Evolutionary conservation across 306 rosid genomes (phyloP).

Genomic region (Pueraria montana): DNA sequence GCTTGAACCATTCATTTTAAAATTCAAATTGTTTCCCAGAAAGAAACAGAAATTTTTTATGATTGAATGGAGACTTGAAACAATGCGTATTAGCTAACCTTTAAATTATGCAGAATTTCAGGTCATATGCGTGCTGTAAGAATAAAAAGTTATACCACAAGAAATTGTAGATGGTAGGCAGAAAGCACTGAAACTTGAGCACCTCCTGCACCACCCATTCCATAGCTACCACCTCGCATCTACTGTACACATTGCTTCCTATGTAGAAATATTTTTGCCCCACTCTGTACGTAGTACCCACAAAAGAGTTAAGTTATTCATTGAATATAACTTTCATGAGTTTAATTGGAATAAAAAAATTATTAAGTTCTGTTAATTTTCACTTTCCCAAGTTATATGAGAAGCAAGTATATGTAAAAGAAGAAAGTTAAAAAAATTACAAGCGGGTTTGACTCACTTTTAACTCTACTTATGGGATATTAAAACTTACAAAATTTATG

Average conservation of each 20-base stretch:
- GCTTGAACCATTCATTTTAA: slow-evolving; percentile 12
- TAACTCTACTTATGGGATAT: not conserved
- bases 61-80: slow-evolving; percentile 26
- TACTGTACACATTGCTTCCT: slow-evolving; percentile 64
- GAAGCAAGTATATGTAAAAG: not conserved
- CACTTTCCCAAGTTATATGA: not conserved
- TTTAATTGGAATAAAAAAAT: not conserved
- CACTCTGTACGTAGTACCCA: slow-evolving; percentile 62
- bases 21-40: slow-evolving; percentile 6
- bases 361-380: not conserved
- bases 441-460: not conserved
- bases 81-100: slow-evolving; percentile 28
- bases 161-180: slow-evolving; percentile 87
- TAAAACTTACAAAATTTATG: not conserved
- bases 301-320: slow-evolving; percentile 40
- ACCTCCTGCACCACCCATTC: slow-evolving; percentile 97
- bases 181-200: slow-evolving; percentile 81
- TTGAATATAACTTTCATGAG: not conserved
- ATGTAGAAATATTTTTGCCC: slow-evolving; percentile 63
- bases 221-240: slow-evolving; percentile 96
- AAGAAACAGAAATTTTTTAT: not conserved
- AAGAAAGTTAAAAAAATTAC: not conserved
- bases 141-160: slow-evolving; percentile 70
- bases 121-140: slow-evolving; percentile 17
- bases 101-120: slow-evolving; percentile 15